A percentile compares a stretch with the other conserved stretches of the same genome.
These are phyloP conservation scores for Fusarium sp. DNA, from an alignment of 2,329 filamentous ascomycete genomes.

Conservation along the genomic window DNA sequence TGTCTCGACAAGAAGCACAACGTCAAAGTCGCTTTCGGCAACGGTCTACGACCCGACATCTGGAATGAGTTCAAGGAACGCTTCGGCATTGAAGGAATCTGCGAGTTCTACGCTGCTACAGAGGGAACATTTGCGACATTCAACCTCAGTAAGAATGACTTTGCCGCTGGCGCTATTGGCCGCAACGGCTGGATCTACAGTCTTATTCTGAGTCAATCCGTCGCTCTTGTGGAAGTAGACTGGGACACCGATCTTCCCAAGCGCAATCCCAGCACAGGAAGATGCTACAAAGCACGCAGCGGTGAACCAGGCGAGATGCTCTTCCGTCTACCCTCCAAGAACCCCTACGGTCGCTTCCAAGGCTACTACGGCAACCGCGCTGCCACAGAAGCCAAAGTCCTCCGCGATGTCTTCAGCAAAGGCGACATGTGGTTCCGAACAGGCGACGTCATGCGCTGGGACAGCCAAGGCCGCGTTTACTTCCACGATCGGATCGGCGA, in stretches of 20 bases:
- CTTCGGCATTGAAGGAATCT: slow-evolving; percentile 78
- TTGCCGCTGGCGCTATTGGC: slow-evolving; percentile 81
- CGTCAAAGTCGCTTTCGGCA: slow-evolving; percentile 83
- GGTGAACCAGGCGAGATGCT: slow-evolving; percentile 82
- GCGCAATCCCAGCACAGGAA: slow-evolving; percentile 75
- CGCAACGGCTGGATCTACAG: slow-evolving; percentile 73
- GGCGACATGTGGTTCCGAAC: slow-evolving; percentile 87
- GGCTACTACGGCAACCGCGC: slow-evolving; percentile 82
- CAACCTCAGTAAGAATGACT: slow-evolving; percentile 80
- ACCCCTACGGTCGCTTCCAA: slow-evolving; percentile 76
- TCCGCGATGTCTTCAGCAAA: slow-evolving; percentile 77
- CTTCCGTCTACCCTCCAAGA: slow-evolving; percentile 73
- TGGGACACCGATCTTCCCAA: slow-evolving; percentile 74
- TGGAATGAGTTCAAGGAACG: slow-evolving; percentile 87
- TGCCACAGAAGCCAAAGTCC: slow-evolving; percentile 78
- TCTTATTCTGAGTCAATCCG: slow-evolving; percentile 61
- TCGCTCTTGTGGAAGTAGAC: slow-evolving; percentile 76
- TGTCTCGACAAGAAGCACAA: slow-evolving; percentile 78
- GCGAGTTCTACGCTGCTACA: slow-evolving; percentile 85
- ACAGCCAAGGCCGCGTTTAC: slow-evolving; percentile 76
- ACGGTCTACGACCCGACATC: slow-evolving; percentile 85
- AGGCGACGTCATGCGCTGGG: slow-evolving; percentile 82
- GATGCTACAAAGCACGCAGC: slow-evolving; percentile 69
- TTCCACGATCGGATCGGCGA: slow-evolving; percentile 86
- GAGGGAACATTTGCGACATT: slow-evolving; percentile 77